Evolutionary conservation across 352 stramenopile genomes (phyloP).

Genomic region (Aphanomyces stellatus): DNA sequence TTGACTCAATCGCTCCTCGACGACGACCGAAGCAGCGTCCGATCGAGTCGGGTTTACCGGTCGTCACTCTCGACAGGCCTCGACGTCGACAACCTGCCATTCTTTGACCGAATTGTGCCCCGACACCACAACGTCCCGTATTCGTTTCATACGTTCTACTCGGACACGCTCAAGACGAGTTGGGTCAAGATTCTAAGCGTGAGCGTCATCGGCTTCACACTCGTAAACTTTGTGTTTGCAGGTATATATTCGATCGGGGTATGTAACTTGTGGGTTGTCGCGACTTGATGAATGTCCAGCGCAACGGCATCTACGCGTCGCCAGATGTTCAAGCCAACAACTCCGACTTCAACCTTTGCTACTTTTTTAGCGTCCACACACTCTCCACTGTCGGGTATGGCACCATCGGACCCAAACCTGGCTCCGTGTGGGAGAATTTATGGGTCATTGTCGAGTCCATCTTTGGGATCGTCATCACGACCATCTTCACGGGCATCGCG

Average conservation of each 20-base stretch:
- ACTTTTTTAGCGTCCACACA: conserved; percentile 79
- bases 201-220: conserved; percentile 61
- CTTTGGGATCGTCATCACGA: conserved; percentile 63
- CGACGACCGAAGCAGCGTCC: no score
- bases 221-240: conserved; percentile 53
- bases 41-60: no score
- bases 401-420: conserved; percentile 44
- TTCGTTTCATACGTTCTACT: conserved; percentile 70
- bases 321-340: conserved; percentile 3
- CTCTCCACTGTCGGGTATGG: conserved; percentile 76
- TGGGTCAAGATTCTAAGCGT: conserved; percentile 63
- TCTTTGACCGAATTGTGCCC: conserved; percentile 62
- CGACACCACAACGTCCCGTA: conserved; percentile 71
- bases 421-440: conserved; percentile 62
- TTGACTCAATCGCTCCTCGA: not conserved
- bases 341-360: conserved; percentile 48
- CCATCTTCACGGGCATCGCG: conserved; percentile 69
- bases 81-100: conserved; percentile 69
- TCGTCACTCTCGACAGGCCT: no score
- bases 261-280: not conserved
- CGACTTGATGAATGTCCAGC: conserved; percentile 21
- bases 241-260: conserved; percentile 40
- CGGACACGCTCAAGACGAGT: conserved; percentile 53
- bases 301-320: not conserved
- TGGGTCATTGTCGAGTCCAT: conserved; percentile 66